Base-by-base conservation (phyloP, 164 flowering plant species). In the Cinnamomum chago region DNA sequence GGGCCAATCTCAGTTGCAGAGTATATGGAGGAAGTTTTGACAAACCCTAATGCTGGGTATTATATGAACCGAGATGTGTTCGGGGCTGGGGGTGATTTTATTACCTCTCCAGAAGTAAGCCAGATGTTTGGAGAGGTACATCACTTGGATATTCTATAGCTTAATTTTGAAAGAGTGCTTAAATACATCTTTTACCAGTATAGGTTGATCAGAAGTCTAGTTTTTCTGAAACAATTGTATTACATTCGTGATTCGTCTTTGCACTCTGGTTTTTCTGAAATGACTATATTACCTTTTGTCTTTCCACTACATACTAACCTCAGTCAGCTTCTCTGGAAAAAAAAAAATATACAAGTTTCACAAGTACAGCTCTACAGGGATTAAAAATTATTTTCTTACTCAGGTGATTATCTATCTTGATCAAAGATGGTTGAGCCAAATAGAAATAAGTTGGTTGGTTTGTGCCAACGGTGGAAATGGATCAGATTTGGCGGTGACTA, bases 101-200 rank as follows among this genome's bases (percentile, higher is more conserved):
- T 95, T 67, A 95, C 99, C 35, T 95, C 99, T 76, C 99, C 97
- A 74, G 98, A 94, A 90, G 98, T 95, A 18, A 95, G 98, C 90
- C 99, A 95, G 90, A 92, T 95, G 99, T 95, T 94, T 86, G 98
- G 98, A 18, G 99, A 95, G 98, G 98, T 91, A 84, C 51, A 20
- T 51, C 18, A 40, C 22, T 75, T 62, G 66, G 24, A 30, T 3
- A 1, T n/a, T 73, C 62, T 20, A 67, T 25, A 4, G 2, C 15
- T 20, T 12, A 24, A 47, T 51, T 58, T 58, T 50, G 13, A 66
- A 20, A 66, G 68, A 12, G 13, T 17, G 33, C 18, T 28, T 14
- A 17, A 10, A 6, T 20, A 11, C 40, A 28, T 17, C 40, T 14
- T 66, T 66, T 28, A 30, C 20, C 28, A 27, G 47, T 14, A 28